phyloP scores from a whole-genome alignment of 352 stramenopile genomes.

The Phytophthora vignae region DNA sequence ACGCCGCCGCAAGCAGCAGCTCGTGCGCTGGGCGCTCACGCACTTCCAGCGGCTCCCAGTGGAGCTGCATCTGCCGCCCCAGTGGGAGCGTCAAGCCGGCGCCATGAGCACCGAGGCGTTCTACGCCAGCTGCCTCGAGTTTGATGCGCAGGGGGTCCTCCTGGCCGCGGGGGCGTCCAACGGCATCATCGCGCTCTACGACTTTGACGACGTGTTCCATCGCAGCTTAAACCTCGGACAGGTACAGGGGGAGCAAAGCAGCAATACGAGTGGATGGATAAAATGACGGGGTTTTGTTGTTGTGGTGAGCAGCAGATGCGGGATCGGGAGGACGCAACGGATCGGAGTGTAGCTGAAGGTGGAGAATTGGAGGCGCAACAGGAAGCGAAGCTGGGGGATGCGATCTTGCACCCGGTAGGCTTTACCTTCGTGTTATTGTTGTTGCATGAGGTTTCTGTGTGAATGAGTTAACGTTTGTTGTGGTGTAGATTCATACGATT shows the following conservation, averaged over 20 bases:
- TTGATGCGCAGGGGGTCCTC: slow-evolving; percentile 73
- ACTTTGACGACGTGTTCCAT: slow-evolving; percentile 84
- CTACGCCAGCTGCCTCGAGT: slow-evolving; percentile 74
- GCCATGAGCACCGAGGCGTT: slow-evolving; percentile 41
- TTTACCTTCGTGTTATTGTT: neutral
- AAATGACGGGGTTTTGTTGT: neutral
- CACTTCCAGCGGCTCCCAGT: slow-evolving; percentile 56
- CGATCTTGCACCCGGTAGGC: slow-evolving; percentile 51
- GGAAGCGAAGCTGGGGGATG: slow-evolving; percentile 9
- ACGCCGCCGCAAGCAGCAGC: slow-evolving; percentile 51
- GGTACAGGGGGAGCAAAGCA: slow-evolving; percentile 19
- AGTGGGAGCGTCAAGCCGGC: slow-evolving; percentile 52
- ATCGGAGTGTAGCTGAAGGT: neutral
- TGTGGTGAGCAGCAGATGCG: neutral
- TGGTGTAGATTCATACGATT: slow-evolving; percentile 74
- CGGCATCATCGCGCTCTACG: slow-evolving; percentile 75
- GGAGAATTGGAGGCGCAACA: neutral
- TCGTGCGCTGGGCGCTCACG: slow-evolving; percentile 64
- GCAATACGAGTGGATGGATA: neutral
- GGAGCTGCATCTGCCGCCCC: slow-evolving; percentile 48
- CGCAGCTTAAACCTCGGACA: slow-evolving; percentile 64
- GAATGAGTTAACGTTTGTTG: neutral
- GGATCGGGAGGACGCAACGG: neutral
- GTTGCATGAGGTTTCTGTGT: neutral
- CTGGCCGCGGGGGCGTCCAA: slow-evolving; percentile 71